Evolutionary conservation across 495 filamentous ascomycete species (phyloP), one percentile per base, ranked within the genome.

Genomic region (Podospora fimiseda): DNA sequence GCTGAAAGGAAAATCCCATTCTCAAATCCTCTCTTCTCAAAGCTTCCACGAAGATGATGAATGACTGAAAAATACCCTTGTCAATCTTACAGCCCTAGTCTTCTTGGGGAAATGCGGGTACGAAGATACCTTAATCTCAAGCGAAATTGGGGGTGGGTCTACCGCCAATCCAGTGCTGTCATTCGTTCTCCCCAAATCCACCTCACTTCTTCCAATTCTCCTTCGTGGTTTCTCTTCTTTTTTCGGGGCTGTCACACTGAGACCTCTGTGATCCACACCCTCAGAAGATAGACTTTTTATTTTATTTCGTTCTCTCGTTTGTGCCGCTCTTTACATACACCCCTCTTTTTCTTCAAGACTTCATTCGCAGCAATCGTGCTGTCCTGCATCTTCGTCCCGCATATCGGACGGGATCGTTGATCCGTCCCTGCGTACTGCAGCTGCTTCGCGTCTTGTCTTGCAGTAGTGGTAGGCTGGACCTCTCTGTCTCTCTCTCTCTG

Each of bases 101-200:
- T 56, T 48, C 33, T 55, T 55, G 40, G 52, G 58, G 65, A 49
- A 68, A 48, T 11, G 59, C 46, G 43, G 43, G 37, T 45, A 48
- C 50, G 19, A 43, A 55, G 50, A 52, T 51, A 58, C 51, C 56
- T 60, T 52, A 58, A 65, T 56, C 51, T 63, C 63, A 68, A 68
- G 66, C 66, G 66, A 68, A 63, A 68, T 68, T 68, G 62, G 49
- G 43, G 51, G 44, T 59, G 50, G 59, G 59, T 41, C 54, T 53
- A 21, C 49, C 55, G 43, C 59, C 59, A 59, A 63, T 58, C 59
- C 56, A 53, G 53, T 23, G 42, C 50, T 57, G 45, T 38, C 47
- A 52, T 55, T 30, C 36, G 33, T 19, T 33, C 21, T 21, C 52
- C 15, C 62, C 56, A 47, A 50, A 51, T 52, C 56, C 50, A 49